Evolutionary conservation across 2,329 filamentous ascomycete species (phyloP), one percentile per base, ranked within the genome.

Genomic region (Alternaria sp.): DNA sequence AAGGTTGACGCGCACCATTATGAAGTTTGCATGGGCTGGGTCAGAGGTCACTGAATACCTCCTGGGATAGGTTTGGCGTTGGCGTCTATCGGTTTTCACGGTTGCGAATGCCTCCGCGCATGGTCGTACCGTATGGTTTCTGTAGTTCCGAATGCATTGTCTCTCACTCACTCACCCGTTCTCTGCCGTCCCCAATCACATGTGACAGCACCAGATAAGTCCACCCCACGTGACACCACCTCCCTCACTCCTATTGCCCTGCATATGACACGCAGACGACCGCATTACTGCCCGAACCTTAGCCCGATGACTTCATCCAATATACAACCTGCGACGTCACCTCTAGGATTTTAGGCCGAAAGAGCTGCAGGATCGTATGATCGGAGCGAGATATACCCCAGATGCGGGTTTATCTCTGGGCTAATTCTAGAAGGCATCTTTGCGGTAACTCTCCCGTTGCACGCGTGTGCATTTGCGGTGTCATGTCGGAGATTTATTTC

Each of bases 401-500:
- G 49, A 52, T 40, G 36, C 21, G 19, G 49, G 11, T 51, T 52
- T 40, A 40, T 23, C 13, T n/a, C 13, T 40, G 1, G 3, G 21
- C 13, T 52, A 28, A 52, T 40, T 52, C 49, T 32, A 40, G 28
- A 52, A 52, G 0, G 3, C 19, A 23, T 52, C n/a, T 36, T 25
- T 52, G 21, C 32, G 30, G 49, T 36, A 52, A 52, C 30, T 52
- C 49, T 52, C 49, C 49, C 49, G 49, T 36, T 10, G 49, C 49
- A 30, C 23, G n/a, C 51, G 58, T 51, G 30, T 23, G 30, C 23
- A 46, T 44, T 40, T 40, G 28, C 59, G 59, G 59, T 62, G 23
- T 45, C 52, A 62, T 40, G 23, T 52, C 59, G 59, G 59, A 62
- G 55, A 62, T 62, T 62, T 59, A 44, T 25, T 40, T 52, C 49